Percentiles rank a stretch among this genome's conserved stretches.
Evolutionary conservation across 331 rosid genomes (phyloP).

Genomic region (Acacia concinna): DNA sequence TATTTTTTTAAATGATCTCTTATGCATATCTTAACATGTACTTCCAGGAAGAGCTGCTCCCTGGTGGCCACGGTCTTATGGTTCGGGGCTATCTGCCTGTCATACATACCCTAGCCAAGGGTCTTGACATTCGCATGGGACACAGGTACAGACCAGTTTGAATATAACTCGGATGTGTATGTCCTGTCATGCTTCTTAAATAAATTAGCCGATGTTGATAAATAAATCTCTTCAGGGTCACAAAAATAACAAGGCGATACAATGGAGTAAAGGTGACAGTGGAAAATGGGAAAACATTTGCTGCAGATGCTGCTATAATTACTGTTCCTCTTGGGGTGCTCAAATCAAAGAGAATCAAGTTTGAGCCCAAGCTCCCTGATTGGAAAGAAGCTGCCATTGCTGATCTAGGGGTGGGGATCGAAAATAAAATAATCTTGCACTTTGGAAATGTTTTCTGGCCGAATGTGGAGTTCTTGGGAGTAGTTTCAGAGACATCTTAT

Average conservation of each 20-base stretch:
- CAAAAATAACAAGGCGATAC: conserved; percentile 66
- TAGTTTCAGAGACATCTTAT: conserved; percentile 90
- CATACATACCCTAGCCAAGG: conserved; percentile 93
- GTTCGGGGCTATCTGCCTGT: conserved; percentile 96
- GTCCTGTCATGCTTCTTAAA: conserved; percentile 18
- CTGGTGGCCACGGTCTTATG: conserved; percentile 99
- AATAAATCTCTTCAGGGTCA: conserved; percentile 61
- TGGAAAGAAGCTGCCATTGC: conserved; percentile 95
- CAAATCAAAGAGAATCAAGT: conserved; percentile 67
- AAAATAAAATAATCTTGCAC: conserved; percentile 87
- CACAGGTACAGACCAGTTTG: conserved; percentile 56
- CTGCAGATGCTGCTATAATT: conserved; percentile 86
- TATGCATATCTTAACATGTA: conserved; percentile 8
- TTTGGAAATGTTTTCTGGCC: conserved; percentile 97
- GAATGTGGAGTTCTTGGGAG: conserved; percentile 96
- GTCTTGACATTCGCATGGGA: conserved; percentile 81
- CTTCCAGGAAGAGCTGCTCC: conserved; percentile 87
- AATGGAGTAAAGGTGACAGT: conserved; percentile 81
- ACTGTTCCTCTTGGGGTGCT: conserved; percentile 96
- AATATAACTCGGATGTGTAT: background rate
- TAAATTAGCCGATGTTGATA: conserved; percentile 14
- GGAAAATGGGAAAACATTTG: conserved; percentile 76
- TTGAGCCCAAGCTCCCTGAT: conserved; percentile 96
- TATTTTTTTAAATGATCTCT: background rate
- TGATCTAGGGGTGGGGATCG: conserved; percentile 92